These are phyloP conservation scores for Persicaria tinctoria DNA, from an alignment of 148 eudicot genomes.

Conservation along the genomic window DNA sequence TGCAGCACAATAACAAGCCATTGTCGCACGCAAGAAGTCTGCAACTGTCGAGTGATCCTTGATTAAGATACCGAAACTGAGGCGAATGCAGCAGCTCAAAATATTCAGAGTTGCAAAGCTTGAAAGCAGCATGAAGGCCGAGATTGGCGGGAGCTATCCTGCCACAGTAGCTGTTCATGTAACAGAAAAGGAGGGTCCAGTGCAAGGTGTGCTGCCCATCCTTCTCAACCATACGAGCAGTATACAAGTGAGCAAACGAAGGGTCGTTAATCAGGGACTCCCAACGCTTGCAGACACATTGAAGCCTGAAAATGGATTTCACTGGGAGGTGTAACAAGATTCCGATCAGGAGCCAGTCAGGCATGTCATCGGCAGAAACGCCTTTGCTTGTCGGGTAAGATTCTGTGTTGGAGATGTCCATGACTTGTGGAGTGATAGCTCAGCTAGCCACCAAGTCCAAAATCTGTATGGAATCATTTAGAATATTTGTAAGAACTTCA, in stretches of 20 bases:
- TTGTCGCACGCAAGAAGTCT: constrained; percentile 15
- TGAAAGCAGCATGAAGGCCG: constrained; percentile 10
- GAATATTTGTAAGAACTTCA: neutral
- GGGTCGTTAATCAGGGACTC: constrained; percentile 11
- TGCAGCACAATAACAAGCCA: constrained; percentile 12
- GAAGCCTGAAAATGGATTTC: constrained; percentile 16
- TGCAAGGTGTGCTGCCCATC: neutral
- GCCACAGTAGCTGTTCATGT: neutral
- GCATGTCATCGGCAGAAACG: constrained; percentile 1
- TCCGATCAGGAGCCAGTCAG: constrained; percentile 15
- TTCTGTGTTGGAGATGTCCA: neutral
- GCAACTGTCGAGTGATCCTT: neutral
- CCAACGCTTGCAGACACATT: constrained; percentile 19
- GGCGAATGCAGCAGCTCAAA: neutral
- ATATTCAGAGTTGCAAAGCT: constrained; percentile 10
- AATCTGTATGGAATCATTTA: neutral
- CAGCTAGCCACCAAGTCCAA: neutral
- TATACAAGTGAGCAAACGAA: constrained; percentile 10
- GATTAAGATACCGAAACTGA: neutral
- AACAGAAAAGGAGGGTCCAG: constrained; percentile 17
- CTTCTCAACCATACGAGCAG: neutral
- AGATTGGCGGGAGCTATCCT: neutral
- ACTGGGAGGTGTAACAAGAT: constrained; percentile 15
- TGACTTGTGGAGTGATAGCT: neutral
- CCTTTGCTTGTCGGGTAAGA: neutral